These are phyloP conservation scores for Ilex asprella DNA, from an alignment of 257 asterid species.

Conservation along the genomic window DNA sequence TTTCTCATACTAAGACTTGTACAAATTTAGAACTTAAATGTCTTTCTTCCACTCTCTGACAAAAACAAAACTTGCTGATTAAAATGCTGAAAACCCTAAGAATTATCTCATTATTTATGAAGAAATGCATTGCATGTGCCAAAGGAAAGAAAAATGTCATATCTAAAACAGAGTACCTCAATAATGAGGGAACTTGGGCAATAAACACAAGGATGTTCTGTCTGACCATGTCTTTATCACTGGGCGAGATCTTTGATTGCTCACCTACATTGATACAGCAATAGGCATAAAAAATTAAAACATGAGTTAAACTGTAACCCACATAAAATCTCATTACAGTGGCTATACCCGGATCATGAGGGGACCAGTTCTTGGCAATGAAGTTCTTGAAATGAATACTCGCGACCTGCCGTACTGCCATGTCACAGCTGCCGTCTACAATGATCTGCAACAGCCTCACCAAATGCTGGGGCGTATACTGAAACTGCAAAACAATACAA, in stretches of 20 bases:
- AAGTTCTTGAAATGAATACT: constrained; percentile 94
- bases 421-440: constrained; percentile 67
- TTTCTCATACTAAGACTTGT: too few relatives aligned
- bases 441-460: constrained; percentile 95
- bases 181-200: constrained; percentile 70
- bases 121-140: neutral
- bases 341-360: constrained; percentile 63
- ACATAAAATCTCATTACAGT: neutral
- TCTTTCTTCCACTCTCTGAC: too few relatives aligned
- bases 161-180: constrained; percentile 44
- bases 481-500: constrained; percentile 46
- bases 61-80: too few relatives aligned
- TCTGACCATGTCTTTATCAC: constrained; percentile 90
- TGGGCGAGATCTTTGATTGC: constrained; percentile 65
- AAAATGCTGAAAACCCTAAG: too few relatives aligned
- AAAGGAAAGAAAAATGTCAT: neutral
- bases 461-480: constrained; percentile 82
- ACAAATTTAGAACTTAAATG: too few relatives aligned
- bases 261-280: constrained; percentile 44
- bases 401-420: constrained; percentile 92
- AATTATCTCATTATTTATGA: neutral
- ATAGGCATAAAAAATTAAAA: neutral
- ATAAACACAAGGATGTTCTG: constrained; percentile 75
- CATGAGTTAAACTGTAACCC: neutral
- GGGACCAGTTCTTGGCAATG: constrained; percentile 76